These are phyloP conservation scores for Coprinopsis strossmayeri DNA, from an alignment of 768 basidiomycete genomes.

Conservation along the genomic window DNA sequence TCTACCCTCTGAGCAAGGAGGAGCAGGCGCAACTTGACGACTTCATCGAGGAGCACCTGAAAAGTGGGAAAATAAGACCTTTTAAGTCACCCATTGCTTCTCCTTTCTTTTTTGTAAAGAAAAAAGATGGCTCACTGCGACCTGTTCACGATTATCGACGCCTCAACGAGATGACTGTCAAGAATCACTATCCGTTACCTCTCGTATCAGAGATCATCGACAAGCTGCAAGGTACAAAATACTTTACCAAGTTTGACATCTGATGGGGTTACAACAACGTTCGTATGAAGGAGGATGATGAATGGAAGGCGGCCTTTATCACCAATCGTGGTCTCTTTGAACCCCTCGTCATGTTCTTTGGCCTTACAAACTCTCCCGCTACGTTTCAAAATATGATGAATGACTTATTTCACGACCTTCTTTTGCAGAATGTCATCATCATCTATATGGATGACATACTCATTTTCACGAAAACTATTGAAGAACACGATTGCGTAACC, in stretches of 20 bases:
- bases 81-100: conserved; percentile 17
- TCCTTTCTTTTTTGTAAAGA: conserved; percentile 20
- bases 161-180: conserved; percentile 26
- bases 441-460: conserved; percentile 15
- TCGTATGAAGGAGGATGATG: conserved; percentile 33
- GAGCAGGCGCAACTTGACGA: conserved; percentile 19
- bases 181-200: conserved; percentile 27
- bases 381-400: conserved; percentile 14
- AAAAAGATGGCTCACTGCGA: conserved; percentile 17
- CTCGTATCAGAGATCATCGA: conserved; percentile 27
- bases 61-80: conserved; percentile 21
- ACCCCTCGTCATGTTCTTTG: conserved; percentile 32
- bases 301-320: conserved; percentile 27
- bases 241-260: conserved; percentile 9
- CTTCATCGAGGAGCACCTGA: conserved; percentile 20
- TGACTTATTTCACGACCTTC: conserved; percentile 5
- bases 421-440: neutral
- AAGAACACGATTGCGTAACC: neutral
- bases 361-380: conserved; percentile 25
- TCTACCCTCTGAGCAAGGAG: conserved; percentile 14
- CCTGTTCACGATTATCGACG: conserved; percentile 24
- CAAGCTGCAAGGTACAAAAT: conserved; percentile 11
- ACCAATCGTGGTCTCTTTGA: conserved; percentile 31
- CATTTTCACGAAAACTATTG: conserved; percentile 7
- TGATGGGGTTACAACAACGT: conserved; percentile 25